phyloP scores from a whole-genome alignment of 352 stramenopile species.

The Phytophthora palmivora region DNA sequence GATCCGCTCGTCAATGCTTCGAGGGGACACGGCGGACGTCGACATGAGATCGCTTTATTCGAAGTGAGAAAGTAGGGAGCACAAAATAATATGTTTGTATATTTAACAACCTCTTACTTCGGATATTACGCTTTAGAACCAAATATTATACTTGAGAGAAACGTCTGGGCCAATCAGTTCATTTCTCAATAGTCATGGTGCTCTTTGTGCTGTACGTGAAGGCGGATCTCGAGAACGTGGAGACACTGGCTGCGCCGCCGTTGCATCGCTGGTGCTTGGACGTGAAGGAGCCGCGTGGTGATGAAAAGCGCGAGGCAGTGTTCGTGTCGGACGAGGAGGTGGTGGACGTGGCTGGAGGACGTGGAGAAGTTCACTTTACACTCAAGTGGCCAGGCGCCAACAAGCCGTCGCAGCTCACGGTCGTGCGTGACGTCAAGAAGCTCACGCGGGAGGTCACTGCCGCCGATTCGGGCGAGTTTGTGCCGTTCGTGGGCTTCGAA shows the following conservation, averaged over 20 bases:
- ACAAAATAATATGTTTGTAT: no score
- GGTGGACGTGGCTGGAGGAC: constrained; percentile 75
- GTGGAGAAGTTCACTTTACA: constrained; percentile 81
- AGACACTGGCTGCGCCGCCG: constrained; percentile 67
- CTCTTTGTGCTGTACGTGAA: constrained; percentile 90
- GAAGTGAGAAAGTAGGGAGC: no score
- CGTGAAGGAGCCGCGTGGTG: constrained; percentile 81
- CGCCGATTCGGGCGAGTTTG: constrained; percentile 73
- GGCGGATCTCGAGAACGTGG: constrained; percentile 89
- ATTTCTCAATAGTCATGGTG: constrained; percentile 53
- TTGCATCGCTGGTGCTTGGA: constrained; percentile 86
- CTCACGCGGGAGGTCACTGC: constrained; percentile 66
- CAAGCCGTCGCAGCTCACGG: constrained; percentile 82
- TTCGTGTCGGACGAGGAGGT: constrained; percentile 85
- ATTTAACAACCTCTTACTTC: neutral
- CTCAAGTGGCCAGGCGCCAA: constrained; percentile 88
- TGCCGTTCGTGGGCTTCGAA: constrained; percentile 89
- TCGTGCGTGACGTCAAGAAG: constrained; percentile 89
- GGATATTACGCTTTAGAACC: neutral
- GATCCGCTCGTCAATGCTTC: constrained; percentile 34
- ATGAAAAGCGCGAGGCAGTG: constrained; percentile 81
- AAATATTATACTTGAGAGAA: neutral
- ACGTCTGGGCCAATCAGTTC: no score
- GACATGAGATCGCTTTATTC: no score
- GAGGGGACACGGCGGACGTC: no score